Conservation (phyloP, 441 rosid genomes). For the Macaranga tanarius region DNA sequence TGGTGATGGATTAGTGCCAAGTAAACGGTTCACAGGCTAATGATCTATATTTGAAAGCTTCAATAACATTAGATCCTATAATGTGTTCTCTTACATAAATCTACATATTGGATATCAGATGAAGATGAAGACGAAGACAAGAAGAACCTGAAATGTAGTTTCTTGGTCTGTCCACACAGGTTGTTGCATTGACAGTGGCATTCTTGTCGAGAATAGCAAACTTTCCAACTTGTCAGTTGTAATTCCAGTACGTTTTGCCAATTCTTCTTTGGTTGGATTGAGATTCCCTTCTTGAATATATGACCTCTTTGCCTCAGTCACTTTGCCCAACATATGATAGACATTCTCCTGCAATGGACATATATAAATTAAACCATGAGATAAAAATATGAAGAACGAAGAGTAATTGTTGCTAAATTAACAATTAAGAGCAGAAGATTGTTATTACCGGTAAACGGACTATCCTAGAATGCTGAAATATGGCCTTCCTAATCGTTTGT, state of each 20-base stretch:
- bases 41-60: too few species aligned
- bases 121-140: neutral
- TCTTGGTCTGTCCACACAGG: constrained; percentile 80
- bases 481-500: constrained; percentile 64
- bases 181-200: constrained; percentile 67
- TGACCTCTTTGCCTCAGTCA: constrained; percentile 63
- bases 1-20: too few species aligned
- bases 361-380: neutral
- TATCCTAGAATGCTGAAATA: constrained; percentile 70
- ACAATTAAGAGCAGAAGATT: constrained; percentile 7
- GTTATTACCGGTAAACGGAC: constrained; percentile 77
- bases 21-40: too few species aligned
- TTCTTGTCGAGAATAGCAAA: constrained; percentile 49
- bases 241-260: constrained; percentile 70
- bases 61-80: too few species aligned
- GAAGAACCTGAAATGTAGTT: constrained; percentile 64
- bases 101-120: neutral
- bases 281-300: constrained; percentile 58
- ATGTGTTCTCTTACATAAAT: too few species aligned
- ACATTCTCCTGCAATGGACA: constrained; percentile 60
- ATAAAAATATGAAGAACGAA: neutral
- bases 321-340: constrained; percentile 55
- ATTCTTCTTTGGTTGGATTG: constrained; percentile 56
- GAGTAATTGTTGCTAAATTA: neutral
- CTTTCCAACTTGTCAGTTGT: constrained; percentile 58